Evolutionary conservation across 352 stramenopile species (phyloP).

Genomic region (Phytophthora ramorum): DNA sequence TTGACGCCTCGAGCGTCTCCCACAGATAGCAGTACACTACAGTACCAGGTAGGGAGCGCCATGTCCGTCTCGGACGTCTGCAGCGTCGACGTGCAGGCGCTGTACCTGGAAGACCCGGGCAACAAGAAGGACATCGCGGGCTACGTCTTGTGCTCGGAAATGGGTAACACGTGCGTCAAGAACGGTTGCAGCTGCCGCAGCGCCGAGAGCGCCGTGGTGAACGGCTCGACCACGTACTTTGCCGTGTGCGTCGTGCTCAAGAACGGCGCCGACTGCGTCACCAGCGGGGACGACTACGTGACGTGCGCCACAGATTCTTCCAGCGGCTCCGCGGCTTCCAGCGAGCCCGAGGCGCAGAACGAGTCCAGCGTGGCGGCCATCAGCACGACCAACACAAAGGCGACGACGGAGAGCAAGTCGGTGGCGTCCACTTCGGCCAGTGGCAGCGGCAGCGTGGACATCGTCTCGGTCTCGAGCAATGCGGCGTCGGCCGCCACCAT

Average conservation of each 20-base stretch:
- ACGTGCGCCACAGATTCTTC: constrained; percentile 29
- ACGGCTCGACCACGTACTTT: constrained; percentile 37
- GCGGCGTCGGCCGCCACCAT: constrained; percentile 19
- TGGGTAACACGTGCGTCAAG: constrained; percentile 43
- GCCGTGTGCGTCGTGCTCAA: constrained; percentile 35
- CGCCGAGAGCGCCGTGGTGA: constrained; percentile 15
- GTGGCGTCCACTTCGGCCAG: background rate
- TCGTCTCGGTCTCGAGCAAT: constrained; percentile 1
- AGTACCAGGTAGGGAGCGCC: background rate
- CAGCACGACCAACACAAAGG: constrained; percentile 12
- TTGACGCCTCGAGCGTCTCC: constrained; percentile 11
- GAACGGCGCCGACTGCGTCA: constrained; percentile 31
- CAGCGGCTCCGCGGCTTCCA: background rate
- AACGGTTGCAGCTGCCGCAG: constrained; percentile 42
- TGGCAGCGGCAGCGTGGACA: background rate
- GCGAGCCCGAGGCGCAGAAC: constrained; percentile 16
- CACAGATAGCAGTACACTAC: background rate
- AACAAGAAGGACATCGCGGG: constrained; percentile 32
- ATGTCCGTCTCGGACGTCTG: constrained; percentile 30
- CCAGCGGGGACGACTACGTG: constrained; percentile 33
- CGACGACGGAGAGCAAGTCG: constrained; percentile 27
- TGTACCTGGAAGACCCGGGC: constrained; percentile 45
- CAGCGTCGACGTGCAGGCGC: constrained; percentile 24
- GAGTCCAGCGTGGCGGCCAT: constrained; percentile 3
- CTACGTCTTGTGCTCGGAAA: constrained; percentile 39